These are phyloP conservation scores for Brasilioporus rufonigricans DNA, from an alignment of 768 basidiomycete genomes.

Conservation along the genomic window DNA sequence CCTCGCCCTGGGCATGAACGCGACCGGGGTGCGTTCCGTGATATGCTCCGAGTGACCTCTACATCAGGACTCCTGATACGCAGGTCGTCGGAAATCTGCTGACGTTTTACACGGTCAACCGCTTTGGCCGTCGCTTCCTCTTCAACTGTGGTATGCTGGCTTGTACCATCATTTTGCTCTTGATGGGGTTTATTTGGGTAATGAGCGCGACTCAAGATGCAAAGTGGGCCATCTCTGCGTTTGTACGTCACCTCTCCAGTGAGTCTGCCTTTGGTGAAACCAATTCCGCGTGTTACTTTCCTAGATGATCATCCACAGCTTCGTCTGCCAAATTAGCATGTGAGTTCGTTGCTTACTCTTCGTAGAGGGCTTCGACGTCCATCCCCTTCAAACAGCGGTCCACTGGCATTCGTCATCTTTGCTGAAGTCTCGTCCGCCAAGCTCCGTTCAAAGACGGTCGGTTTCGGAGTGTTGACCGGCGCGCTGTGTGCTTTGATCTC, in stretches of 20 bases:
- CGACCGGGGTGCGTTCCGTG: conserved; percentile 20
- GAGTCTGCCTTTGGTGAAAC: not conserved
- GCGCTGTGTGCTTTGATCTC: conserved; percentile 25
- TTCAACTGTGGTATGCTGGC: conserved; percentile 30
- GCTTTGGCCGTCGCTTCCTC: conserved; percentile 23
- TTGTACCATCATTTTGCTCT: conserved; percentile 20
- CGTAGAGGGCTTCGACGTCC: not conserved
- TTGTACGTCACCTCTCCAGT: conserved; percentile 9
- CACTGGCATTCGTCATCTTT: conserved; percentile 28
- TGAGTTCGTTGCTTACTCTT: conserved; percentile 1
- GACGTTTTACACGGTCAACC: conserved; percentile 26
- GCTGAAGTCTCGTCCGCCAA: conserved; percentile 30
- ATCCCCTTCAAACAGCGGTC: conserved; percentile 16
- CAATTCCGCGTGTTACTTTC: not conserved
- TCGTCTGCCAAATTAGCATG: conserved; percentile 28
- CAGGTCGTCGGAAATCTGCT: conserved; percentile 28
- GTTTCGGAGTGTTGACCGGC: conserved; percentile 25
- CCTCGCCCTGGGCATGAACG: conserved; percentile 29
- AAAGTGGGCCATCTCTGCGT: conserved; percentile 23
- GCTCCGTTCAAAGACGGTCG: conserved; percentile 31
- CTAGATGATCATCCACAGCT: conserved; percentile 32
- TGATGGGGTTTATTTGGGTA: conserved; percentile 31
- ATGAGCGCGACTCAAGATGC: conserved; percentile 6
- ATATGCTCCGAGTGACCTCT: not conserved
- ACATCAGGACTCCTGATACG: too few relatives aligned